These are phyloP conservation scores for Pestalotiopsis sp. DNA, from an alignment of 2,329 filamentous ascomycete species.

Conservation along the genomic window DNA sequence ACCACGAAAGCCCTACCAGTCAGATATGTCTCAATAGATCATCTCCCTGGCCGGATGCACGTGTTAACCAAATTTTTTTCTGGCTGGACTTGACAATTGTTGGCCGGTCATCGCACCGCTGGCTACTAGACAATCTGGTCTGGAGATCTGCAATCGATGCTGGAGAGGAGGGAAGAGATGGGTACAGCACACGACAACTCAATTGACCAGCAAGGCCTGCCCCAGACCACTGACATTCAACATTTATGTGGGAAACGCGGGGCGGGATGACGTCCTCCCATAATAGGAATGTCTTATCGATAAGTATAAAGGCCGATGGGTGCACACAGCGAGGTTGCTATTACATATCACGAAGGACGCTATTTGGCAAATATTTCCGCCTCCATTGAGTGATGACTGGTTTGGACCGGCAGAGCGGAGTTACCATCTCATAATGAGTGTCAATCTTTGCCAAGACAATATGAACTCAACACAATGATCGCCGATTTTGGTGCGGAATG, in stretches of 20 bases:
- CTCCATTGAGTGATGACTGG: not conserved
- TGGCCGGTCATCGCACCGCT: not conserved
- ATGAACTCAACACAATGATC: not conserved
- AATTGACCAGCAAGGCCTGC: not conserved
- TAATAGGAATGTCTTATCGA: not conserved
- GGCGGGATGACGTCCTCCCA: not conserved
- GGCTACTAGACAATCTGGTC: not conserved
- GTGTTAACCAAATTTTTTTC: not conserved
- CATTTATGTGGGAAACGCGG: not conserved
- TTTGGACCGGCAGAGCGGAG: not conserved
- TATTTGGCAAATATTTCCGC: not conserved
- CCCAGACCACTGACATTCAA: not conserved
- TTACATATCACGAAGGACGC: not conserved
- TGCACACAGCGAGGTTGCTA: not conserved
- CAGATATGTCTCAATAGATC: not conserved
- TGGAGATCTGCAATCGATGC: not conserved
- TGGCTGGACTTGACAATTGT: not conserved
- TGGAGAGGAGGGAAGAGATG: not conserved
- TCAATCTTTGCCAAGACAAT: not conserved
- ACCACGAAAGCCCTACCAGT: conserved; percentile 5
- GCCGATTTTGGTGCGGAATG: not conserved
- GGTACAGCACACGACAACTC: too few species aligned
- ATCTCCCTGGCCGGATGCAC: not conserved
- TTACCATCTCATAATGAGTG: not conserved
- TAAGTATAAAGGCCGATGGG: not conserved